Evolutionary conservation across 2,329 filamentous ascomycete genomes (phyloP).

Genomic region (Aspergillus aculeatinus): DNA sequence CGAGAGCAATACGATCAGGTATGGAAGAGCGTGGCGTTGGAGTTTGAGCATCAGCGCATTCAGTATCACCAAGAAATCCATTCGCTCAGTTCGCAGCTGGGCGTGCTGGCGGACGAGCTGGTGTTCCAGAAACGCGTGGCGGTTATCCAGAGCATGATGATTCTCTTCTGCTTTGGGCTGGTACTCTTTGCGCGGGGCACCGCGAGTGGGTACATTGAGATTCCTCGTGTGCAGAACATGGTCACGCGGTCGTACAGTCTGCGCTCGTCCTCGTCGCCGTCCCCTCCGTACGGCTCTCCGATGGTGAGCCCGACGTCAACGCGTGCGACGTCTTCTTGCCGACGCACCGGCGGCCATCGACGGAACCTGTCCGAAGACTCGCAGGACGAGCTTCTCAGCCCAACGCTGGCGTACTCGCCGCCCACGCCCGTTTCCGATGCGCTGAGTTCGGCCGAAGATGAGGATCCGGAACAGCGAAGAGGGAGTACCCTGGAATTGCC

Average conservation of each 20-base stretch:
- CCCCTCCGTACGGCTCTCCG: constrained; percentile 36
- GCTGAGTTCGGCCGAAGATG: constrained; percentile 18
- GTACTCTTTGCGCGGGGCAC: constrained; percentile 69
- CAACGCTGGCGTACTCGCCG: constrained; percentile 38
- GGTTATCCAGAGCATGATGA: constrained; percentile 82
- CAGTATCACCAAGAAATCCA: constrained; percentile 79
- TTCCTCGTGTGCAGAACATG: constrained; percentile 49
- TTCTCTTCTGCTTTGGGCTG: constrained; percentile 81
- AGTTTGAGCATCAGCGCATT: constrained; percentile 83
- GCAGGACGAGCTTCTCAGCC: constrained; percentile 28
- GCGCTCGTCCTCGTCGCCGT: constrained; percentile 37
- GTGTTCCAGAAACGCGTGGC: constrained; percentile 83
- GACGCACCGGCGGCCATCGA: constrained; percentile 25
- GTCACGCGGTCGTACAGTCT: constrained; percentile 47
- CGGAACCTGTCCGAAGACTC: constrained; percentile 39
- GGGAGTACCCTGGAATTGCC: constrained; percentile 22
- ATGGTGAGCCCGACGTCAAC: constrained; percentile 41
- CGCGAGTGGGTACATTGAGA: constrained; percentile 45
- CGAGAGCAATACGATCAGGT: constrained; percentile 90
- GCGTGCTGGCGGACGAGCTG: constrained; percentile 89
- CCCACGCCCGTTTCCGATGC: constrained; percentile 40
- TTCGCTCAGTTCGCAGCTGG: constrained; percentile 76
- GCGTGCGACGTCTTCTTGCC: constrained; percentile 33
- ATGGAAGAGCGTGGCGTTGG: constrained; percentile 92
- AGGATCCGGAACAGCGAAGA: constrained; percentile 21